Base-by-base conservation (phyloP, 1,139 yeast species). In the Nakaseomyces glabratus region DNA sequence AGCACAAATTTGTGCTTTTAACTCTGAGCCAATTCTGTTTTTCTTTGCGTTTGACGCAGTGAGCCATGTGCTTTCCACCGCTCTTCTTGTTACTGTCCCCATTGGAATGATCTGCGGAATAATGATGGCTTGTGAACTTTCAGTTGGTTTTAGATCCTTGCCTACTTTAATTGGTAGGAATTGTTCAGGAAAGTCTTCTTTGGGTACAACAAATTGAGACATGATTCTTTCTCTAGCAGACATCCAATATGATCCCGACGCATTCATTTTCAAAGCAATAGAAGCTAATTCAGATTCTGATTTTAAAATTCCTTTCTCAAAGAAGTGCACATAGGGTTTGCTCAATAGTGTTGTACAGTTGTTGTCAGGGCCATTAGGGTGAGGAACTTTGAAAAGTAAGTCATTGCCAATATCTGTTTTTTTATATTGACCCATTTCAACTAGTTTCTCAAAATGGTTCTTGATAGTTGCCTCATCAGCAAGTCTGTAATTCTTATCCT, bases 81-180 rank as follows among this genome's bases (percentile, higher is more conserved):
- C 96, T 43, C 99, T 68, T 47, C 98, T 67, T 0, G 99, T 93
- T 8, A 93, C 77, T 0, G 99, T 93, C 1, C 99, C 99, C 96
- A 90, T 93, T 1, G 95, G 73, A 11, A 85, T 69, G 33, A 88
- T 66, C 35, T 75, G 73, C 1, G 99, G 99, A 12, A 93, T 52
- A 19, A 93, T 90, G 36, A 88, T 66, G 0, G 94, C 95, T 48
- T 75, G 53, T 1, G 68, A 65, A 12, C 23, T 7, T 4, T 29
- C 31, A 22, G 53, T 49, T 1, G 57, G 51, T 2, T 46, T 48
- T 28, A 57, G n/a, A 9, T 8, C 19, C 9, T 20, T 24, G 9
- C 13, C n/a, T 3, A 20, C 20, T 9, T 14, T 10, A 13, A 49
- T 34, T 10, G 40, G 32, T 21, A 44, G 39, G 30, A 55, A 53